These are phyloP conservation scores for Xylaria grammica DNA, from an alignment of 495 filamentous ascomycete genomes.

Conservation along the genomic window DNA sequence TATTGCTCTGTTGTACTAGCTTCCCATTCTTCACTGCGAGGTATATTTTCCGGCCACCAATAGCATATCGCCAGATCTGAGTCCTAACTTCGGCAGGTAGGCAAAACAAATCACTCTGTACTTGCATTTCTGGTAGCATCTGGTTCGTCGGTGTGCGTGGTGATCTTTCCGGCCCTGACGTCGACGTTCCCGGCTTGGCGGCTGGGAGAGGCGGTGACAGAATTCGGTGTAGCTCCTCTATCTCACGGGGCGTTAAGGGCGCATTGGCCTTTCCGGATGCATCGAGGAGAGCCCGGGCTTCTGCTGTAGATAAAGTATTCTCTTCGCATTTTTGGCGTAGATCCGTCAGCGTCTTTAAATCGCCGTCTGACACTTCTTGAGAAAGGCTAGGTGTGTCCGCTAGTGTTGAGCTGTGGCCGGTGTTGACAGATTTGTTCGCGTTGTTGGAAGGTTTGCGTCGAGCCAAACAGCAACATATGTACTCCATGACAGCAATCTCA, in stretches of 20 bases:
- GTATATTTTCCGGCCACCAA: constrained; percentile 21
- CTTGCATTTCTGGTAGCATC: constrained; percentile 19
- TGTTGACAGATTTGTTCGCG: not conserved
- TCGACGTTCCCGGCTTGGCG: constrained; percentile 14
- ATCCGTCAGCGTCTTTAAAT: constrained; percentile 7
- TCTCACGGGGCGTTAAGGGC: constrained; percentile 18
- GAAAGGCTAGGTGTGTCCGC: not conserved
- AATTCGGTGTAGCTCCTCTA: constrained; percentile 21
- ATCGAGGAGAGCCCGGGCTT: constrained; percentile 17
- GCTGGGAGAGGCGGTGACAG: constrained; percentile 3
- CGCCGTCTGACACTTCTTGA: not conserved
- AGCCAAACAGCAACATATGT: constrained; percentile 4
- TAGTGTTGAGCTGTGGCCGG: not conserved
- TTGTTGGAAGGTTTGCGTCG: not conserved
- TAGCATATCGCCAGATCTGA: constrained; percentile 20
- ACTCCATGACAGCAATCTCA: constrained; percentile 12
- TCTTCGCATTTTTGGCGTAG: constrained; percentile 22
- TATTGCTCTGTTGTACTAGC: constrained; percentile 15
- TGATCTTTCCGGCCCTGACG: not conserved
- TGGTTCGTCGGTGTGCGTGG: constrained; percentile 24
- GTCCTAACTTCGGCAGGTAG: constrained; percentile 19
- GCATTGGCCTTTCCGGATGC: constrained; percentile 17
- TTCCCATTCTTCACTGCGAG: constrained; percentile 15
- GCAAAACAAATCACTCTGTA: constrained; percentile 19
- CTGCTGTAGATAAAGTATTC: constrained; percentile 12